Percentiles rank a stretch among this genome's conserved stretches.
Conservation (phyloP, 2,329 filamentous ascomycete genomes). For the Beauveria sp. region DNA sequence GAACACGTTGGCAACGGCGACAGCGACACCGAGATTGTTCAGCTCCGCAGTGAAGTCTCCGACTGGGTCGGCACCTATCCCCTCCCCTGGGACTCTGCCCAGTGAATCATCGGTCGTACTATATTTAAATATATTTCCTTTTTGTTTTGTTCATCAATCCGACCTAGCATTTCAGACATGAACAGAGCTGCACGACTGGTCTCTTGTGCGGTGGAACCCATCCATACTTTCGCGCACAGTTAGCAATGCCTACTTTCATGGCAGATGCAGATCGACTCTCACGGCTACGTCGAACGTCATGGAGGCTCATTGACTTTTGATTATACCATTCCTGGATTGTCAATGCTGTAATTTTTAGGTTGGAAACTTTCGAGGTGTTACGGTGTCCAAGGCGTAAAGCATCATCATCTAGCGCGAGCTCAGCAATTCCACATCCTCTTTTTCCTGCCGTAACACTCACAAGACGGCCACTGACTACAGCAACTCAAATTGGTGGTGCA, state of each 20-base stretch:
- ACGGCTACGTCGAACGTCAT: not conserved
- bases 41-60: slow-evolving; percentile 66
- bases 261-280: slow-evolving; percentile 1
- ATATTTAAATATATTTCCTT: slow-evolving; percentile 8
- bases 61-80: slow-evolving; percentile 72
- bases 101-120: slow-evolving; percentile 17
- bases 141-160: not conserved
- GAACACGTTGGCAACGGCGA: slow-evolving; percentile 62
- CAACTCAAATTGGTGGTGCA: not conserved
- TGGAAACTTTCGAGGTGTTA: not conserved
- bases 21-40: slow-evolving; percentile 61
- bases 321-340: not conserved
- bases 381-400: not conserved
- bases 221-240: slow-evolving; percentile 4
- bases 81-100: slow-evolving; percentile 53
- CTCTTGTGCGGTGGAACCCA: not conserved
- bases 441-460: not conserved
- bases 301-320: not conserved
- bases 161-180: not conserved
- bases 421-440: not conserved
- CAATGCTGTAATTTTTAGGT: not conserved
- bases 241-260: not conserved
- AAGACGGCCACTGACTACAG: not conserved
- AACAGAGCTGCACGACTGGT: not conserved
- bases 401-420: slow-evolving; percentile 3